A percentile compares a stretch with the other conserved stretches of the same genome.
phyloP scores from a whole-genome alignment of 495 filamentous ascomycete species.

The Talaromyces liani region DNA sequence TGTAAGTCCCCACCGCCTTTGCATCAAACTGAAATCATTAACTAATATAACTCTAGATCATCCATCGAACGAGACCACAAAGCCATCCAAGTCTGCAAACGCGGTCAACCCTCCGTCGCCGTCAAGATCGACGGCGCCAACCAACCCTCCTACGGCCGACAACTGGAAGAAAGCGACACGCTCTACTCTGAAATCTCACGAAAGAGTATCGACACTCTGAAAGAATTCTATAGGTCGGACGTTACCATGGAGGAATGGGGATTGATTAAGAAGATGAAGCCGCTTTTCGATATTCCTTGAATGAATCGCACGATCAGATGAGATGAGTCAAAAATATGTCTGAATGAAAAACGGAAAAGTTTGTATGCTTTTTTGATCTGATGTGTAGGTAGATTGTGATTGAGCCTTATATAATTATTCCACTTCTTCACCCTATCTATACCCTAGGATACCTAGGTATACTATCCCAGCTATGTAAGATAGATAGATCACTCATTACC shows the following conservation, averaged over 20 bases:
- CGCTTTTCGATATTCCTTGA: conserved; percentile 83
- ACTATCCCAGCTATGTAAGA: background rate
- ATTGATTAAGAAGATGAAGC: conserved; percentile 87
- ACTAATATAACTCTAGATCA: conserved; percentile 44
- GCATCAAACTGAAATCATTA: conserved; percentile 7
- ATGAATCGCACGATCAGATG: background rate
- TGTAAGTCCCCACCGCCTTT: conserved; percentile 56
- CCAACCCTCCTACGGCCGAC: conserved; percentile 91
- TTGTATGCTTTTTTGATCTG: background rate
- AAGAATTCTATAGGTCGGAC: conserved; percentile 89
- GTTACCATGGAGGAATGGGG: conserved; percentile 92
- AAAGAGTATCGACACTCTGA: conserved; percentile 84
- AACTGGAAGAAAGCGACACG: conserved; percentile 86
- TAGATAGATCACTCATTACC: conserved; percentile 18
- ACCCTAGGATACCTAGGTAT: background rate
- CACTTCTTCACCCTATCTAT: background rate
- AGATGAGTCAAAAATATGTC: background rate
- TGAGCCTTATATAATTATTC: conserved; percentile 1
- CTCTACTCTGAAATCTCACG: conserved; percentile 85
- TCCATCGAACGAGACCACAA: conserved; percentile 98
- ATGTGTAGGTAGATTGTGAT: conserved; percentile 1
- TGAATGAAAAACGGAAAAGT: background rate
- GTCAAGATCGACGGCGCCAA: conserved; percentile 96
- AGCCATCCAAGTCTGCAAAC: conserved; percentile 81
- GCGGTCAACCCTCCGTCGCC: conserved; percentile 91